Evolutionary conservation across 306 rosid species (phyloP), one percentile per base, ranked within the genome.

Genomic region (Cajanus cajan): DNA sequence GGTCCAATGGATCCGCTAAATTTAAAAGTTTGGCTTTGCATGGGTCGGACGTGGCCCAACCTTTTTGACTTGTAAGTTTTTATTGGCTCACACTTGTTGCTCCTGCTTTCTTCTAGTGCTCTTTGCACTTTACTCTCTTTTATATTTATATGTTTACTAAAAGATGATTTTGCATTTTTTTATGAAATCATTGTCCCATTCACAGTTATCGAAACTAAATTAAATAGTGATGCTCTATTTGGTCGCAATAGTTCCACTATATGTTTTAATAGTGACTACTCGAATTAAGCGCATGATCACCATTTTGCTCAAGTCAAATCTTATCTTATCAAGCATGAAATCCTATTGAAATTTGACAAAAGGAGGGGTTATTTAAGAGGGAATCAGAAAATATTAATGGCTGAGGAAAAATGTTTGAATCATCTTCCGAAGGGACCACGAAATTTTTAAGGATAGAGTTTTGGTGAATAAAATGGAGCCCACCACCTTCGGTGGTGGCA

Each of bases 401-500:
- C 7, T 2, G 68, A 8, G n/a, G 68, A 16, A 66, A 51, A 77
- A 12, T 24, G 41, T 71, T 58, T 44, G 39, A 71, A 59, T 61
- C 10, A 9, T 34, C 22, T 70, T 58, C 13, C 2, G 16, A 25
- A 13, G 7, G 59, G 62, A 43, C 69, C 74, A 54, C n/a, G 34
- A 14, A 12, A 40, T 25, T 37, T 9, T 13, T 37, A 41, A 40
- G 31, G 41, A 54, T 51, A n/a, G 31, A 54, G 57, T 44, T 73
- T 52, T 58, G 65, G 68, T 16, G 22, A 67, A 66, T 37, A 72
- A 45, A 83, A 50, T 73, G 77, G 78, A 68, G 25, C 45, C 77
- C 61, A 18, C 65, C 58, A 51, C 62, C 78, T 72, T 73, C 5
- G 18, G 4, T 69, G 79, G 57, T 74, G 67, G 84, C 79, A 69